Evolutionary conservation across 129 eudicot species (phyloP), one percentile per base, ranked within the genome.

Genomic region (Mikania micrantha): DNA sequence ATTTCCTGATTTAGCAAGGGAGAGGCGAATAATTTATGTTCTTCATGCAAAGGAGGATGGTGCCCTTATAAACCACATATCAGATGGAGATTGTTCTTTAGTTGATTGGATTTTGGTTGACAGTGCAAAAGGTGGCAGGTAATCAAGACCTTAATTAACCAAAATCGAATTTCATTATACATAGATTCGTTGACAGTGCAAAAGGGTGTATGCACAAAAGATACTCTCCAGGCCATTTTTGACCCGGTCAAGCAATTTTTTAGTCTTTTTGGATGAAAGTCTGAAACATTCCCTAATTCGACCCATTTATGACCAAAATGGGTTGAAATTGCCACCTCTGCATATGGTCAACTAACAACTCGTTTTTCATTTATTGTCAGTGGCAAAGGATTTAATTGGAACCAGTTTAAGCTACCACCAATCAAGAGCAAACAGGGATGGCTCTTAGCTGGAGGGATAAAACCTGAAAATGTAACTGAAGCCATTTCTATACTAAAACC

Each of bases 101-200:
- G 95, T 79, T 70, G 97, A 94, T 79, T 87, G 97, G 97, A 39
- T 94, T 59, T 85, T 94, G 17, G 97, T 94, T 56, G 99, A 94
- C 73, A 90, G 99, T 68, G 94, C 97, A 49, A 81, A 68, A 63
- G 95, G 99, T 52, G 97, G 99, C 64, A 90, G 99, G 97, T 94
- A 83, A 34, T 19, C 16, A 28, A 27, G 19, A 22, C 24, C 39
- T 47, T 22, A 32, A 29, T 56, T 38, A 25, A 56, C 62, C 38
- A 27, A 56, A 56, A 27, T 25, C 10, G 3, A 25, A 56, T 56
- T 36, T 2, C 12, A 27, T 28, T 4, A 24, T 4, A 54, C 13
- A 27, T 2, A 25, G 61, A 52, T 52, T 2, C 9, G n/a, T 21
- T 4, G 59, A 52, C n/a, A n/a, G n/a, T n/a, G n/a, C 7, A 8